Conservation (phyloP, 768 basidiomycete genomes). For the Pleurotus tuoliensis region DNA sequence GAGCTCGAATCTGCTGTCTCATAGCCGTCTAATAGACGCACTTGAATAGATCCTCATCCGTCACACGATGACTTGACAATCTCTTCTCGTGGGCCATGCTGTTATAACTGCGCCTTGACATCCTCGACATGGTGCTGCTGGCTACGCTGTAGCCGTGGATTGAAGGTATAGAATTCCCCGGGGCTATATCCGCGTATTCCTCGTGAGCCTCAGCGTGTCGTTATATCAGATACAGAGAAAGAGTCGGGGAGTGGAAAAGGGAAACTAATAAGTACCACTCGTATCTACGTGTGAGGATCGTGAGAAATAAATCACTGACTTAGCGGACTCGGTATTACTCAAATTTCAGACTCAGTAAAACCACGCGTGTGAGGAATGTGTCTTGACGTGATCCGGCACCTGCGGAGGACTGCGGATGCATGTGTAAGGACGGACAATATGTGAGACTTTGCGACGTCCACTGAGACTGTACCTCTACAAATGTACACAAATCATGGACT, state of each 20-base stretch:
- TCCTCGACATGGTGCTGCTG: conserved; percentile 19
- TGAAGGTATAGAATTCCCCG: no score
- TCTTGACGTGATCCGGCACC: no score
- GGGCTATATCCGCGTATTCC: no score
- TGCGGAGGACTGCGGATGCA: no score
- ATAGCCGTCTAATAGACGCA: conserved; percentile 27
- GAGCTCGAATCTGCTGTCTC: conserved; percentile 4
- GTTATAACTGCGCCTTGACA: conserved; percentile 78
- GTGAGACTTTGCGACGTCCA: no score
- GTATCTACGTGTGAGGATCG: background rate
- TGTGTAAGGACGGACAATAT: no score
- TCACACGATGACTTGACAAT: conserved; percentile 69
- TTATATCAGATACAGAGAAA: background rate
- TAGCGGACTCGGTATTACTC: background rate
- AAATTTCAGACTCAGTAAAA: background rate
- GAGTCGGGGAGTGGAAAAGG: background rate
- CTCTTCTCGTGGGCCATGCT: conserved; percentile 70
- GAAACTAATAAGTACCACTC: background rate
- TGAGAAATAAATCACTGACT: background rate
- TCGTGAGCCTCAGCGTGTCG: background rate
- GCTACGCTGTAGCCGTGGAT: no score
- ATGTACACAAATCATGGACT: no score
- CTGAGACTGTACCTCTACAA: no score
- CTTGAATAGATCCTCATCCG: conserved; percentile 87
- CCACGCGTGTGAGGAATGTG: no score